These are phyloP conservation scores for Ustulina deusta DNA, from an alignment of 2,329 filamentous ascomycete genomes.

Conservation along the genomic window DNA sequence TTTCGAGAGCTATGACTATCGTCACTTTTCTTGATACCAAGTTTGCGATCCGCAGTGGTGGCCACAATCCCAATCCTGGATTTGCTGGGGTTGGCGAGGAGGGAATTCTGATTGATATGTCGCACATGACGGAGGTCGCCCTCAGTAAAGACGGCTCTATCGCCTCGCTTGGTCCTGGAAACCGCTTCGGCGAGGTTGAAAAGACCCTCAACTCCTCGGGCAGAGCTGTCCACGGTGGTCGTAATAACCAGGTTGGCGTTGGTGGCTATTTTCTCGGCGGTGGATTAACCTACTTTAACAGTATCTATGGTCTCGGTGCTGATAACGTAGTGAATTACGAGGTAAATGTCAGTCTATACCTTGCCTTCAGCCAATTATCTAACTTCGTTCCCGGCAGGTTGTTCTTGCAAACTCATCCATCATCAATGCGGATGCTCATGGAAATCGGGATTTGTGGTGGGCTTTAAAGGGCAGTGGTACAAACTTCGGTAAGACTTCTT, in stretches of 20 bases:
- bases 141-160: background rate
- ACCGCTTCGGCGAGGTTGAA: slow-evolving; percentile 5
- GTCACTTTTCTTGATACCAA: slow-evolving; percentile 10
- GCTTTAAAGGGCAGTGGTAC: slow-evolving; percentile 1
- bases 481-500: slow-evolving; percentile 4
- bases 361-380: background rate
- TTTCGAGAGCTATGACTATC: background rate
- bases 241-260: slow-evolving; percentile 7
- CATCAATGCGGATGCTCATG: slow-evolving; percentile 3
- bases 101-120: slow-evolving; percentile 25
- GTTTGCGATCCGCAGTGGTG: slow-evolving; percentile 40
- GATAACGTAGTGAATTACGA: slow-evolving; percentile 4
- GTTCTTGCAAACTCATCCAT: slow-evolving; percentile 10
- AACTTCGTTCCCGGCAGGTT: background rate
- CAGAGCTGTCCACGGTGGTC: background rate
- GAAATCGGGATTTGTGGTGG: background rate
- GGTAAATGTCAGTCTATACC: background rate
- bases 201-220: background rate
- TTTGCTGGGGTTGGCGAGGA: slow-evolving; percentile 38
- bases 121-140: background rate
- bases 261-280: slow-evolving; percentile 14
- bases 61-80: slow-evolving; percentile 38
- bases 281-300: slow-evolving; percentile 3
- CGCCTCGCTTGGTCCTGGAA: slow-evolving; percentile 7
- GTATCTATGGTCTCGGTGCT: slow-evolving; percentile 7